These are phyloP conservation scores for Nidula microcarpa DNA, from an alignment of 768 basidiomycete genomes.

Conservation along the genomic window DNA sequence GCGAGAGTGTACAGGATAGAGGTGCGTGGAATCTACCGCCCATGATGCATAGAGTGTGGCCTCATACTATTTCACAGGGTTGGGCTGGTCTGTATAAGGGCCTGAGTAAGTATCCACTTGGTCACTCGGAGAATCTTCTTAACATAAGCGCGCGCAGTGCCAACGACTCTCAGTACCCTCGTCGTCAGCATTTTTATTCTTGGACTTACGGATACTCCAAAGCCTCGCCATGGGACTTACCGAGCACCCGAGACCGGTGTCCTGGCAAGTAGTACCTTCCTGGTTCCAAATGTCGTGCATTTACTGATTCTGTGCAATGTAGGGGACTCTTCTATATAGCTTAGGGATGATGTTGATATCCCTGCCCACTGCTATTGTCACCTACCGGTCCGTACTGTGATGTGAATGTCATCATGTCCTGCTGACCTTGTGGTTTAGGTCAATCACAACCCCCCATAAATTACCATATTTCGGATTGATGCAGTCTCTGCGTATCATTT, in stretches of 20 bases:
- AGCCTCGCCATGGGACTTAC: slow-evolving; percentile 62
- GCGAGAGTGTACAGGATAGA: slow-evolving; percentile 68
- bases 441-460: slow-evolving; percentile 81
- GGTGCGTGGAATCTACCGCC: slow-evolving; percentile 31
- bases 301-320: background rate
- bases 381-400: slow-evolving; percentile 58
- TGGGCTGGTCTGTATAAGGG: slow-evolving; percentile 80
- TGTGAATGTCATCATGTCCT: too few relatives aligned
- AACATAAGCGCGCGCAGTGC: slow-evolving; percentile 24
- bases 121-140: background rate
- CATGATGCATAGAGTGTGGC: background rate
- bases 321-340: slow-evolving; percentile 64
- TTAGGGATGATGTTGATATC: slow-evolving; percentile 62
- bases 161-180: slow-evolving; percentile 43
- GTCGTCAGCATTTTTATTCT: slow-evolving; percentile 57
- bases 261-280: slow-evolving; percentile 24
- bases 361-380: slow-evolving; percentile 68
- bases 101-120: slow-evolving; percentile 37
- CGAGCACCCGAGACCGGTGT: slow-evolving; percentile 59
- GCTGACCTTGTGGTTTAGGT: slow-evolving; percentile 31
- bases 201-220: slow-evolving; percentile 52
- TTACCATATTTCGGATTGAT: slow-evolving; percentile 59
- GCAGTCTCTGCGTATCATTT: slow-evolving; percentile 61
- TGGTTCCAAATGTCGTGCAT: background rate
- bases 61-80: slow-evolving; percentile 34